Percentiles rank a stretch among this genome's conserved stretches.
Conservation (phyloP, 2,329 filamentous ascomycete species). For the Sclerotinia subarctica region DNA sequence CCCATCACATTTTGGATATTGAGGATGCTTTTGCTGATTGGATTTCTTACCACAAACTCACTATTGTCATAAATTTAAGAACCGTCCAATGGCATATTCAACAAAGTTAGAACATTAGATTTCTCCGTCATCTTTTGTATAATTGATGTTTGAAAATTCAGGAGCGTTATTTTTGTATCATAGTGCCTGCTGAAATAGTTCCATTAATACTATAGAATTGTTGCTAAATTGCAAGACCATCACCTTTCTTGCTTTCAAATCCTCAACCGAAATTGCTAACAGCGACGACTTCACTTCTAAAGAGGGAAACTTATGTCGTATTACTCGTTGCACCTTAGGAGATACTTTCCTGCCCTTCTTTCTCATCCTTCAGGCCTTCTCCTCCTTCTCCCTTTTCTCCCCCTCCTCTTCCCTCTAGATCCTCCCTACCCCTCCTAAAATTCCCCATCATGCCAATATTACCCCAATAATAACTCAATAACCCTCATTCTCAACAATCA, state of each 20-base stretch:
- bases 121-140: neutral
- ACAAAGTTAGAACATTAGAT: neutral
- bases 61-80: neutral
- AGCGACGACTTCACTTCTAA: neutral
- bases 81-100: neutral
- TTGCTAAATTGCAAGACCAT: neutral
- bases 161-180: neutral
- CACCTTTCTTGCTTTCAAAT: neutral
- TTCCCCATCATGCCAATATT: too few relatives aligned
- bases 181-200: neutral
- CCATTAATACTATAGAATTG: neutral
- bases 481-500: too few relatives aligned
- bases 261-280: neutral
- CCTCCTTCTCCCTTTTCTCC: neutral
- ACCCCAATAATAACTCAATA: too few relatives aligned
- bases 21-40: neutral
- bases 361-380: neutral
- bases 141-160: neutral
- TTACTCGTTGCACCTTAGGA: too few relatives aligned
- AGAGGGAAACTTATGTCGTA: neutral
- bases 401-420: neutral
- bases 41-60: neutral
- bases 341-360: neutral
- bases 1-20: neutral
- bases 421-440: too few relatives aligned